Evolutionary conservation across 1,284 basidiomycete genomes (phyloP).

Genomic region (Ganoderma sp.): DNA sequence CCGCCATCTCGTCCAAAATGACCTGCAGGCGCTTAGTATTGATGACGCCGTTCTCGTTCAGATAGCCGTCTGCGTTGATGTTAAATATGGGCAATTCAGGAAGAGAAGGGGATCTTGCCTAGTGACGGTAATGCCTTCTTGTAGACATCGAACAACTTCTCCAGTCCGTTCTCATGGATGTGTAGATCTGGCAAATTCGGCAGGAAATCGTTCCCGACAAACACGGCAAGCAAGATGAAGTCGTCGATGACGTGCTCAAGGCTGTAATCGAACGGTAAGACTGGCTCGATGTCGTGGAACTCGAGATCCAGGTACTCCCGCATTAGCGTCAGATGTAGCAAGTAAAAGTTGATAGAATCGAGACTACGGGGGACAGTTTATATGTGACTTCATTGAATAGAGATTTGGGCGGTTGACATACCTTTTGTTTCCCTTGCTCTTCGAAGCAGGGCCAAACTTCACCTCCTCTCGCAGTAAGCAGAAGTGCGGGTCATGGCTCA

Average conservation of each 20-base stretch:
- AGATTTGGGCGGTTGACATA: conserved; percentile 44
- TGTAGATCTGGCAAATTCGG: conserved; percentile 96
- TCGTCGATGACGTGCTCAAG: conserved; percentile 97
- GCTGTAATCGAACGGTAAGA: conserved; percentile 74
- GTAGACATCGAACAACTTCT: conserved; percentile 93
- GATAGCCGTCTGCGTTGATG: conserved; percentile 75
- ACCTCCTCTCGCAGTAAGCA: conserved; percentile 98
- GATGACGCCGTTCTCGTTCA: conserved; percentile 91
- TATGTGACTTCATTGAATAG: conserved; percentile 7
- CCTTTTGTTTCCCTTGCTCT: conserved; percentile 73
- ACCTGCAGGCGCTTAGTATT: conserved; percentile 83
- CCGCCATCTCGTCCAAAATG: conserved; percentile 86
- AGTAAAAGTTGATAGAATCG: conserved; percentile 92
- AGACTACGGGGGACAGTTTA: conserved; percentile 51
- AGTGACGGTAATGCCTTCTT: conserved; percentile 87
- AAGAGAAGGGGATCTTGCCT: conserved; percentile 52
- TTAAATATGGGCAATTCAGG: background rate
- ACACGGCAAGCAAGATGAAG: conserved; percentile 95
- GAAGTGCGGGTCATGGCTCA: conserved; percentile 99
- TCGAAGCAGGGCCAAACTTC: conserved; percentile 88
- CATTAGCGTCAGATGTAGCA: conserved; percentile 93
- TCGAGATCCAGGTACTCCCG: conserved; percentile 98
- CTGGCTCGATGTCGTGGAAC: conserved; percentile 73
- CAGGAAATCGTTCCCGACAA: conserved; percentile 97
- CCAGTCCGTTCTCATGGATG: conserved; percentile 96